Percentiles rank a stretch among this genome's conserved stretches.
Evolutionary conservation across 2,329 filamentous ascomycete species (phyloP).

Genomic region (Pseudophaeomoniella oleicola): DNA sequence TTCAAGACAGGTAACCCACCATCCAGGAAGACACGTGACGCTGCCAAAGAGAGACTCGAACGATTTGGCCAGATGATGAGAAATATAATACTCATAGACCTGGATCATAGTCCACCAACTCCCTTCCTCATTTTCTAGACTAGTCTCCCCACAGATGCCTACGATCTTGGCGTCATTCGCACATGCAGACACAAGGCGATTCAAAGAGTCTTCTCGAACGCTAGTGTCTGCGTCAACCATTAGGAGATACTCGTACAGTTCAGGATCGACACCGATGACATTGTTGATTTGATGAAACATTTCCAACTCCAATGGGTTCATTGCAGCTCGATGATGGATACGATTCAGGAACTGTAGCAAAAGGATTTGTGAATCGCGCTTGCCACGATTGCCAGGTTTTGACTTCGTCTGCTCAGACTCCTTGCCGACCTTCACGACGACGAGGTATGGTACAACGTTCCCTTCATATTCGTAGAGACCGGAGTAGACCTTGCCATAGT

Average conservation of each 20-base stretch:
- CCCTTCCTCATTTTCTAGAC: constrained; percentile 83
- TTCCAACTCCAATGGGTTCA: constrained; percentile 91
- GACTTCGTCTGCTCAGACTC: constrained; percentile 82
- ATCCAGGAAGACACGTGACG: constrained; percentile 97
- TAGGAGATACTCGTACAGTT: constrained; percentile 90
- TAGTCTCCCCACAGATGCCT: constrained; percentile 94
- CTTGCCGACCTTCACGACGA: constrained; percentile 94
- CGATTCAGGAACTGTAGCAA: constrained; percentile 97
- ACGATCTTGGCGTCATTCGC: constrained; percentile 91
- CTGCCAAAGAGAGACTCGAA: constrained; percentile 97
- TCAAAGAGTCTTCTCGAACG: constrained; percentile 82
- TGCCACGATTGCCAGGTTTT: constrained; percentile 95
- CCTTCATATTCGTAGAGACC: constrained; percentile 95
- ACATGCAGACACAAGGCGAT: constrained; percentile 81
- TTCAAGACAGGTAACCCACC: constrained; percentile 43
- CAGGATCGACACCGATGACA: constrained; percentile 93
- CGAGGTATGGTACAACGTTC: constrained; percentile 91
- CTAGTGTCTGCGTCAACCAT: constrained; percentile 98
- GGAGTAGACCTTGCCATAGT: constrained; percentile 97
- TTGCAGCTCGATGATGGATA: constrained; percentile 82
- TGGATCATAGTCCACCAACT: constrained; percentile 99
- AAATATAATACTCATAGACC: constrained; percentile 99
- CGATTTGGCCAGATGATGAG: constrained; percentile 88
- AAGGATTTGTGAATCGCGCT: constrained; percentile 92
- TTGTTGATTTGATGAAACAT: constrained; percentile 99